Percentiles rank a stretch among this genome's conserved stretches.
Conservation (phyloP, 2,329 filamentous ascomycete species). For the Fusarium acutatum region DNA sequence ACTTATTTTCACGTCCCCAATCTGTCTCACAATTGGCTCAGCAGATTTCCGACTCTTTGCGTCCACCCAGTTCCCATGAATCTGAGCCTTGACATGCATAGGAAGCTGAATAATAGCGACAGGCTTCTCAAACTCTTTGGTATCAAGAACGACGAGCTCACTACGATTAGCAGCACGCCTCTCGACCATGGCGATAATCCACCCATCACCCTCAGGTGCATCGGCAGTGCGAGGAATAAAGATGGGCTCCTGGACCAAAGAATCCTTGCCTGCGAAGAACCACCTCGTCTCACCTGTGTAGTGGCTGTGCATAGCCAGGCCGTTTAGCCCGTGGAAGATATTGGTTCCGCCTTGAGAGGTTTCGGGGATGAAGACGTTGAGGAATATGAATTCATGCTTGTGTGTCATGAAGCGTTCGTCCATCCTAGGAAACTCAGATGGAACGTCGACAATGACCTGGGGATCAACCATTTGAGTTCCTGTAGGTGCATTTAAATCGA, state of each 20-base stretch:
- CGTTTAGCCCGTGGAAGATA: slow-evolving; percentile 8
- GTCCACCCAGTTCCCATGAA: slow-evolving; percentile 29
- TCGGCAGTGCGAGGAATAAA: slow-evolving; percentile 9
- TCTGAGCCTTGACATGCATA: slow-evolving; percentile 6
- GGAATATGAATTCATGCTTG: not conserved
- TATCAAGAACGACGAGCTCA: slow-evolving; percentile 19
- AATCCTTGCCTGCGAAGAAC: slow-evolving; percentile 17
- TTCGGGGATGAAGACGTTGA: slow-evolving; percentile 8
- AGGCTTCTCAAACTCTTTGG: slow-evolving; percentile 2
- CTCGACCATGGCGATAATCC: slow-evolving; percentile 5
- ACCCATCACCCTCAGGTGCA: slow-evolving; percentile 12
- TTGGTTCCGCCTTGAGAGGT: not conserved
- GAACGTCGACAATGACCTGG: not conserved
- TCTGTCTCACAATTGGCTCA: too few relatives aligned
- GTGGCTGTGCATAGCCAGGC: slow-evolving; percentile 4
- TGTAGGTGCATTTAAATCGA: slow-evolving; percentile 6
- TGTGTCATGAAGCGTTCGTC: slow-evolving; percentile 22
- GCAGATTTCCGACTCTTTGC: too few relatives aligned
- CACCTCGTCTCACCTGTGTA: not conserved
- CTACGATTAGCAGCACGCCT: not conserved
- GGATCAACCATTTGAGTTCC: not conserved
- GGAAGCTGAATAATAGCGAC: slow-evolving; percentile 16
- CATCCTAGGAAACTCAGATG: slow-evolving; percentile 2
- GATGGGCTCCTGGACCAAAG: slow-evolving; percentile 8
- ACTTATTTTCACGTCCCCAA: too few relatives aligned